Conservation (phyloP, 768 basidiomycete genomes). For the Trichaptum fuscoviolaceum region DNA sequence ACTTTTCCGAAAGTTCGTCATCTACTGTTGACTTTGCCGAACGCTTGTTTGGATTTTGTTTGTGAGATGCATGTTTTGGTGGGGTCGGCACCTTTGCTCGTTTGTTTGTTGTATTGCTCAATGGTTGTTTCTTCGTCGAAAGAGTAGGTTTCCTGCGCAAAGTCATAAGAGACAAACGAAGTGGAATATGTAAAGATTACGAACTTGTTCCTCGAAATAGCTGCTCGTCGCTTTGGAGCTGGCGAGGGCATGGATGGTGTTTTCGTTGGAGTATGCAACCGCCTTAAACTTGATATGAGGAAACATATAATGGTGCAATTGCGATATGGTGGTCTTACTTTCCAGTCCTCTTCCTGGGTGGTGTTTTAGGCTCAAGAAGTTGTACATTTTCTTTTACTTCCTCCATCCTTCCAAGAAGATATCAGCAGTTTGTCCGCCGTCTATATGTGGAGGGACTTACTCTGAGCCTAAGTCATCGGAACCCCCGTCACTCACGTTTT, state of each 20-base stretch:
- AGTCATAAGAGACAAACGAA: background rate
- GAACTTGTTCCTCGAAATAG: background rate
- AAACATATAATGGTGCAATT: background rate
- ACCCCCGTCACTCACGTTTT: no score
- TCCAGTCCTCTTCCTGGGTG: background rate
- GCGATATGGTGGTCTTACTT: background rate
- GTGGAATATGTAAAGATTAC: background rate
- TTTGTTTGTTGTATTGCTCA: background rate
- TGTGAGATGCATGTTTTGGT: background rate
- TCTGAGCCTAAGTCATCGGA: background rate
- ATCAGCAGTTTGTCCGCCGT: background rate
- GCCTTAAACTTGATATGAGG: background rate
- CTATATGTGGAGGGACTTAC: background rate
- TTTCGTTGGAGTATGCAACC: background rate
- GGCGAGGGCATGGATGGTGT: constrained; percentile 1
- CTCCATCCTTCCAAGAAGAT: background rate
- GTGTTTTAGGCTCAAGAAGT: background rate
- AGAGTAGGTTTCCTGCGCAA: background rate
- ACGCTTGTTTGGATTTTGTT: background rate
- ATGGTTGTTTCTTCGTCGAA: background rate
- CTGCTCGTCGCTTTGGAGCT: background rate
- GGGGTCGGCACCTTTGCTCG: background rate
- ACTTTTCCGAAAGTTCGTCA: background rate
- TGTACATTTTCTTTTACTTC: background rate
- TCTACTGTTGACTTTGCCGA: background rate